Percentiles rank a stretch among this genome's conserved stretches.
These are phyloP conservation scores for Beauveria rudraprayagi DNA, from an alignment of 2,329 filamentous ascomycete genomes.

Conservation along the genomic window DNA sequence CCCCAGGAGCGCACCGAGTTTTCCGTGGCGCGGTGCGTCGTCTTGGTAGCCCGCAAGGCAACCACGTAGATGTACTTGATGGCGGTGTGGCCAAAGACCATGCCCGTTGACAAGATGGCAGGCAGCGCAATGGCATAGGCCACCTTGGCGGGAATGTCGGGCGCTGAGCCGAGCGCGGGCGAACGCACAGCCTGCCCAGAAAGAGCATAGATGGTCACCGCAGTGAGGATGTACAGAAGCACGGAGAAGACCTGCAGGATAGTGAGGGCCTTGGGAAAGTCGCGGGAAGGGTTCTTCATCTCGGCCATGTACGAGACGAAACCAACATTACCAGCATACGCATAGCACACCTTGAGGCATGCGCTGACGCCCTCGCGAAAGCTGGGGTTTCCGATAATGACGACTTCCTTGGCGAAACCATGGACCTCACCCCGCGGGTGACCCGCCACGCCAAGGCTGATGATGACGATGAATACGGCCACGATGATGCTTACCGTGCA, in stretches of 20 bases:
- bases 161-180: conserved; percentile 27
- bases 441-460: conserved; percentile 24
- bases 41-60: conserved; percentile 25
- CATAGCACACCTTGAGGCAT: conserved; percentile 28
- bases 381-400: conserved; percentile 21
- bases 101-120: conserved; percentile 23
- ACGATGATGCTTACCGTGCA: conserved; percentile 27
- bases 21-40: conserved; percentile 24
- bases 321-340: conserved; percentile 30
- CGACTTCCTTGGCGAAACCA: conserved; percentile 22
- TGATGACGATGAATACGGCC: conserved; percentile 30
- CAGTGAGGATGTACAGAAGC: conserved; percentile 25
- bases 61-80: conserved; percentile 28
- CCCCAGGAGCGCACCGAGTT: conserved; percentile 26
- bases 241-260: conserved; percentile 26
- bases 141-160: conserved; percentile 23
- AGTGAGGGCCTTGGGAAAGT: conserved; percentile 24
- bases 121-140: conserved; percentile 25
- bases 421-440: conserved; percentile 21
- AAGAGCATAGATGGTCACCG: conserved; percentile 24
- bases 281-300: conserved; percentile 24
- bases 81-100: conserved; percentile 25
- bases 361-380: conserved; percentile 26
- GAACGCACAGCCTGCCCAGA: conserved; percentile 25
- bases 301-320: conserved; percentile 29